Evolutionary conservation across 352 stramenopile genomes (phyloP).

Genomic region (Phytophthora palmivora): DNA sequence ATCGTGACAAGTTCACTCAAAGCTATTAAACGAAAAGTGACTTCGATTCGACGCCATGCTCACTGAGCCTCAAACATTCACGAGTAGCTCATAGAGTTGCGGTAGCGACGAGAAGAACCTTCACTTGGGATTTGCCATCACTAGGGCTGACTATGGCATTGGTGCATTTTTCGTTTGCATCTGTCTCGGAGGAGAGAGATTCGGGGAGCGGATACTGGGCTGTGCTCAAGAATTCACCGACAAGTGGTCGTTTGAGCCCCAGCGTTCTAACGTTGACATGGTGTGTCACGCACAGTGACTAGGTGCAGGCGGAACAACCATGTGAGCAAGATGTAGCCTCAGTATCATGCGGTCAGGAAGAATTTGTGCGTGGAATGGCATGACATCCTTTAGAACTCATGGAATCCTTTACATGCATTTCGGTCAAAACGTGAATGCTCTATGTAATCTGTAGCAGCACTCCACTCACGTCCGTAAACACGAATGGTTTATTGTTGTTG

Average conservation of each 20-base stretch:
- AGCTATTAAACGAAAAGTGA: constrained; percentile 30
- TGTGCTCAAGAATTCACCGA: constrained; percentile 17
- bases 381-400: neutral
- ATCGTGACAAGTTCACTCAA: constrained; percentile 20
- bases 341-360: constrained; percentile 6
- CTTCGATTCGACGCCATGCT: constrained; percentile 1
- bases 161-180: constrained; percentile 13
- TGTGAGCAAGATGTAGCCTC: constrained; percentile 16
- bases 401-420: neutral
- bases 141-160: constrained; percentile 20
- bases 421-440: too few relatives aligned
- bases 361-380: neutral
- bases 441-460: too few relatives aligned
- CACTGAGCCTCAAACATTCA: neutral
- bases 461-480: neutral
- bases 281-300: neutral
- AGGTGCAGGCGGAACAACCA: constrained; percentile 1
- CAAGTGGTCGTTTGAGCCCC: neutral
- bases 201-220: constrained; percentile 22
- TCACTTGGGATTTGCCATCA: constrained; percentile 28
- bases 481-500: too few relatives aligned
- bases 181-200: constrained; percentile 26
- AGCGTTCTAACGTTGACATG: neutral
- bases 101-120: neutral
- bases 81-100: constrained; percentile 20